These are phyloP conservation scores for Neurospora africana DNA, from an alignment of 495 filamentous ascomycete genomes.

Conservation along the genomic window DNA sequence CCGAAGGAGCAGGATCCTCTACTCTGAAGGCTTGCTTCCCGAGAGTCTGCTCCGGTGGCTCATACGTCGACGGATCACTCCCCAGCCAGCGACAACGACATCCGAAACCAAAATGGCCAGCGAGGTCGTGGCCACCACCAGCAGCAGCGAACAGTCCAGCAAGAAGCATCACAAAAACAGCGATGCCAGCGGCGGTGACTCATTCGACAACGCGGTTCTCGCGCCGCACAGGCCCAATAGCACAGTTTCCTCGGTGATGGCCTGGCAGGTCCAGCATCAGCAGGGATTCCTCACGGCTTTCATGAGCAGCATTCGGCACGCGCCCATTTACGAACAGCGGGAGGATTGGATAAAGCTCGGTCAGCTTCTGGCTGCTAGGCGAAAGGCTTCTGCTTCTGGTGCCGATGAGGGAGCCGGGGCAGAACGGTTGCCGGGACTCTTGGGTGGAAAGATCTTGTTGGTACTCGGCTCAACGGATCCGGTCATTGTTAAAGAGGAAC, in stretches of 20 bases:
- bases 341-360: constrained; percentile 50
- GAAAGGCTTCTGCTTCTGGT: constrained; percentile 7
- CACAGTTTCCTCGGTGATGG: constrained; percentile 34
- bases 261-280: constrained; percentile 48
- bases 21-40: constrained; percentile 36
- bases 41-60: constrained; percentile 43
- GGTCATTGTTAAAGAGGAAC: constrained; percentile 43
- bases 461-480: constrained; percentile 43
- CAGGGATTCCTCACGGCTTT: constrained; percentile 46
- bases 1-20: constrained; percentile 30
- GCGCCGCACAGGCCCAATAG: constrained; percentile 22
- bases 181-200: constrained; percentile 27
- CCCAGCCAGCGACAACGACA: constrained; percentile 5
- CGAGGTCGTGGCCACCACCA: constrained; percentile 15
- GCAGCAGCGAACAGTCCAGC: not conserved
- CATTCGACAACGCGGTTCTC: constrained; percentile 33
- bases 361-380: constrained; percentile 32
- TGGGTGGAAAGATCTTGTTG: constrained; percentile 39
- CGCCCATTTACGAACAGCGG: constrained; percentile 46
- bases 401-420: not conserved
- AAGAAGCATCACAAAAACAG: constrained; percentile 15
- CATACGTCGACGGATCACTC: constrained; percentile 44
- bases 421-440: constrained; percentile 22
- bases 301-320: constrained; percentile 41
- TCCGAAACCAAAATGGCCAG: constrained; percentile 19